A percentile compares a stretch with the other conserved stretches of the same genome.
phyloP scores from a whole-genome alignment of 2,329 filamentous ascomycete species.

The Talaromyces islandicus region DNA sequence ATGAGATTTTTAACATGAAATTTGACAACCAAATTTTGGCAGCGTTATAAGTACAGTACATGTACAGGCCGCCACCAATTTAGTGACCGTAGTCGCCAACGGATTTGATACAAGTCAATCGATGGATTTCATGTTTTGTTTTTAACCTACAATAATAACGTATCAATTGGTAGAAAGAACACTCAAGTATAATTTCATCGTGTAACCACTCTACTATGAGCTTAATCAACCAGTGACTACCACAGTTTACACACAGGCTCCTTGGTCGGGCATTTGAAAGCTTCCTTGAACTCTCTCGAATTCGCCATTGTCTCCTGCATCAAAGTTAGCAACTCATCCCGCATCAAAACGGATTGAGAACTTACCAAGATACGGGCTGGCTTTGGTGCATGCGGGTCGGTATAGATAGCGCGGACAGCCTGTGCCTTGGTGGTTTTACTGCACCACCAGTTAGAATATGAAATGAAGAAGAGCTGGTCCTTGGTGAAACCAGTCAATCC shows the following conservation, averaged over 20 bases:
- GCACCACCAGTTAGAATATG: slow-evolving; percentile 62
- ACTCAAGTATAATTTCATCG: neutral
- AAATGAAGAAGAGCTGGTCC: slow-evolving; percentile 65
- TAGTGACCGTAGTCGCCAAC: too few species aligned
- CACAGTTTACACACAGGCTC: slow-evolving; percentile 65
- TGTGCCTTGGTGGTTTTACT: slow-evolving; percentile 56
- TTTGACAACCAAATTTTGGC: too few species aligned
- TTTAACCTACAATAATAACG: neutral
- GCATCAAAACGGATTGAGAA: neutral
- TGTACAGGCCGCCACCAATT: too few species aligned
- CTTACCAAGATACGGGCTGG: slow-evolving; percentile 51
- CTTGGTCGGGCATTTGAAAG: slow-evolving; percentile 60
- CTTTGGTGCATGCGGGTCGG: slow-evolving; percentile 61
- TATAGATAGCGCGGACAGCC: slow-evolving; percentile 53
- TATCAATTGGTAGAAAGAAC: neutral
- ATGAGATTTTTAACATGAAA: too few species aligned
- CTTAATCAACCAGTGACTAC: slow-evolving; percentile 35
- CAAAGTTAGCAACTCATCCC: slow-evolving; percentile 6
- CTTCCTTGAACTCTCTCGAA: slow-evolving; percentile 60
- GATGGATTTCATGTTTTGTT: too few species aligned
- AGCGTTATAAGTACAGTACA: too few species aligned
- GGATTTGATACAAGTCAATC: too few species aligned
- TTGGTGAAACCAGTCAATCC: slow-evolving; percentile 58
- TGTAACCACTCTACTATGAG: neutral
- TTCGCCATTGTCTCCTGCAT: slow-evolving; percentile 58